Evolutionary conservation across 179 eudicot species (phyloP).

Genomic region (Heliamphora ciliata): DNA sequence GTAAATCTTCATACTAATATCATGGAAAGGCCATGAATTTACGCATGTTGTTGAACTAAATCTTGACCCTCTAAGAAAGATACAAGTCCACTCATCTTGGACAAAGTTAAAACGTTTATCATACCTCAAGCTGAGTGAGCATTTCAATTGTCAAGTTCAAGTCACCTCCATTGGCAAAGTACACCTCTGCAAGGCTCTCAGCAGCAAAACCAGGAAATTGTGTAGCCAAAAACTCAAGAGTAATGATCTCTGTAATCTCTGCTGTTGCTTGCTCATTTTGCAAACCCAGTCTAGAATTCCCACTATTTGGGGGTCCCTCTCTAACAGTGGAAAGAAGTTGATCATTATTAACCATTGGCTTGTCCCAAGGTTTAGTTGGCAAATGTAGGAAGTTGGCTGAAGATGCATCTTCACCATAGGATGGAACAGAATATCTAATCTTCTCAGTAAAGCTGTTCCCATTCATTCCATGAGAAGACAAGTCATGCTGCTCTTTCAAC

Average conservation of each 20-base stretch:
- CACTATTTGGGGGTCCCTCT: constrained; percentile 37
- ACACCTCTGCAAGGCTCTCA: constrained; percentile 88
- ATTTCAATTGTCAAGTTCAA: constrained; percentile 75
- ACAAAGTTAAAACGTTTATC: constrained; percentile 14
- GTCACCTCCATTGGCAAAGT: constrained; percentile 75
- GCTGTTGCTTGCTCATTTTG: constrained; percentile 33
- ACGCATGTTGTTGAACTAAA: background rate
- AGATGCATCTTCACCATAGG: constrained; percentile 43
- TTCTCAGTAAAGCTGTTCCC: constrained; percentile 39
- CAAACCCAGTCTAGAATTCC: constrained; percentile 30
- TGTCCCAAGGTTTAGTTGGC: constrained; percentile 57
- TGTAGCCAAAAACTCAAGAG: constrained; percentile 69
- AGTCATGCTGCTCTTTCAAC: constrained; percentile 42
- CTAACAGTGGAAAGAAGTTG: constrained; percentile 38
- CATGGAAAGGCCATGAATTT: background rate
- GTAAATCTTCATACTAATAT: background rate
- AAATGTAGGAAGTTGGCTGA: constrained; percentile 36
- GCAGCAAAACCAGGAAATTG: constrained; percentile 94
- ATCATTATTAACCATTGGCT: constrained; percentile 36
- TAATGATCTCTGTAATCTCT: constrained; percentile 44
- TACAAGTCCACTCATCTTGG: constrained; percentile 14
- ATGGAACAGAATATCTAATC: constrained; percentile 36
- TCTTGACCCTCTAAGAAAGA: background rate
- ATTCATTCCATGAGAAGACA: constrained; percentile 35
- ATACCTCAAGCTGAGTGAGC: constrained; percentile 97